phyloP scores from a whole-genome alignment of 2,329 filamentous ascomycete species.

The Epichloe coenophiala region DNA sequence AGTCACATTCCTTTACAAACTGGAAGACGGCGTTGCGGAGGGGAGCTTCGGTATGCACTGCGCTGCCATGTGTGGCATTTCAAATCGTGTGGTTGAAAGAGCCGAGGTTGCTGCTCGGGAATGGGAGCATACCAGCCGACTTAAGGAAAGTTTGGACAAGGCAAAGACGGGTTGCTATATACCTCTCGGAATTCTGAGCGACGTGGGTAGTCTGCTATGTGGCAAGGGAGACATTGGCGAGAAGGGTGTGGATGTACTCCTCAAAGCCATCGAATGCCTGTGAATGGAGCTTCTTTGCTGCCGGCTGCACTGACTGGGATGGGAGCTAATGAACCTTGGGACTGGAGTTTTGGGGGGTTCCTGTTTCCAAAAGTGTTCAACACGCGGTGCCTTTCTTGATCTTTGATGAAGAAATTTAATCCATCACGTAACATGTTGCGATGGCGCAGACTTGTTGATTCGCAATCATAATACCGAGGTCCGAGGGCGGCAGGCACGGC shows the following conservation, averaged over 20 bases:
- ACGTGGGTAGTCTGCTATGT: slow-evolving; percentile 65
- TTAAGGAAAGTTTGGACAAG: slow-evolving; percentile 78
- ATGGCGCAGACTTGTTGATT: too few species aligned
- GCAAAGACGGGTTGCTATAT: slow-evolving; percentile 70
- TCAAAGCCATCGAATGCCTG: slow-evolving; percentile 46
- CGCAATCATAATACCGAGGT: too few species aligned
- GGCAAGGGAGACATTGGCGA: slow-evolving; percentile 36
- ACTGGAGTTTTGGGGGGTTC: background rate
- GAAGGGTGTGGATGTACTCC: slow-evolving; percentile 44
- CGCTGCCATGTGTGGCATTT: slow-evolving; percentile 94
- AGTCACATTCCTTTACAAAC: slow-evolving; percentile 94
- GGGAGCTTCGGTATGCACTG: slow-evolving; percentile 99
- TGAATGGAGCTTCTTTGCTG: slow-evolving; percentile 16
- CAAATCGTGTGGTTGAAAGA: slow-evolving; percentile 64
- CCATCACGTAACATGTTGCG: too few species aligned
- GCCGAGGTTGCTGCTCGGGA: slow-evolving; percentile 80
- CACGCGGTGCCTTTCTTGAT: background rate
- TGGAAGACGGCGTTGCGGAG: slow-evolving; percentile 87
- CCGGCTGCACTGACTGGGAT: background rate
- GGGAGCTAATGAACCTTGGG: background rate
- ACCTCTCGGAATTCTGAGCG: slow-evolving; percentile 74
- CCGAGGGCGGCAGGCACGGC: too few species aligned
- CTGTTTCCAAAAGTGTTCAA: background rate
- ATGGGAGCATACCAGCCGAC: slow-evolving; percentile 87
- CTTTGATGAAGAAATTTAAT: background rate